Percentiles rank a stretch among this genome's conserved stretches.
phyloP scores from a whole-genome alignment of 108 stramenopile genomes.

The Skeletonema potamos region DNA sequence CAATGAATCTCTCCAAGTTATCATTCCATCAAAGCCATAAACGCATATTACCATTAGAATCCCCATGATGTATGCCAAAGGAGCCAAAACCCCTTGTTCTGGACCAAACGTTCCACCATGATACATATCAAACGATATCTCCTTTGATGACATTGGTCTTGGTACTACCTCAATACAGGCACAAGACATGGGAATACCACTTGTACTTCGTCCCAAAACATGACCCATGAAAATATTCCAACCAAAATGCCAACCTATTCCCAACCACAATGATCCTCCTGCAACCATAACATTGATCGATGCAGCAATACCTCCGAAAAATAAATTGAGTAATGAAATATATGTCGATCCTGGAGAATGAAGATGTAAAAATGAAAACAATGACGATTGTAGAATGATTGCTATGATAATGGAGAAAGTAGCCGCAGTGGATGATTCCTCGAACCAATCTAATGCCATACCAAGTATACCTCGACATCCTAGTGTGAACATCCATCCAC shows the following conservation, averaged over 20 bases:
- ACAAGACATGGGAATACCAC: slow-evolving; percentile 43
- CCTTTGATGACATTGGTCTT: not conserved
- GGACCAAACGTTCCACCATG: slow-evolving; percentile 45
- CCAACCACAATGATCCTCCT: slow-evolving; percentile 29
- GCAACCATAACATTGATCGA: slow-evolving; percentile 32
- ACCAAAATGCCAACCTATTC: slow-evolving; percentile 47
- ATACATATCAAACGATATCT: slow-evolving; percentile 5
- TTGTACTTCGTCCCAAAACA: slow-evolving; percentile 29
- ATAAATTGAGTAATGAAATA: slow-evolving; percentile 29
- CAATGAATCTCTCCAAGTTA: slow-evolving; percentile 12
- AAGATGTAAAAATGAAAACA: slow-evolving; percentile 34
- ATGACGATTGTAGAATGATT: slow-evolving; percentile 27
- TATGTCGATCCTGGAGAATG: slow-evolving; percentile 37
- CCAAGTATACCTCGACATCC: slow-evolving; percentile 7
- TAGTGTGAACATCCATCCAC: slow-evolving; percentile 41
- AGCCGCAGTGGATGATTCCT: not conserved
- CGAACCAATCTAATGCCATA: slow-evolving; percentile 5
- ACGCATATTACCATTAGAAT: slow-evolving; percentile 17
- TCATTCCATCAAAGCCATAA: slow-evolving; percentile 21
- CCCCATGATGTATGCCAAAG: slow-evolving; percentile 35
- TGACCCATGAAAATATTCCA: slow-evolving; percentile 49
- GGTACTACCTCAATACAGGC: slow-evolving; percentile 17
- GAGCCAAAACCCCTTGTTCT: slow-evolving; percentile 32
- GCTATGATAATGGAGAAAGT: slow-evolving; percentile 21
- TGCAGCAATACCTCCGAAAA: slow-evolving; percentile 38